These are phyloP conservation scores for Aspergillus neotritici DNA, from an alignment of 2,329 filamentous ascomycete genomes.

Conservation along the genomic window DNA sequence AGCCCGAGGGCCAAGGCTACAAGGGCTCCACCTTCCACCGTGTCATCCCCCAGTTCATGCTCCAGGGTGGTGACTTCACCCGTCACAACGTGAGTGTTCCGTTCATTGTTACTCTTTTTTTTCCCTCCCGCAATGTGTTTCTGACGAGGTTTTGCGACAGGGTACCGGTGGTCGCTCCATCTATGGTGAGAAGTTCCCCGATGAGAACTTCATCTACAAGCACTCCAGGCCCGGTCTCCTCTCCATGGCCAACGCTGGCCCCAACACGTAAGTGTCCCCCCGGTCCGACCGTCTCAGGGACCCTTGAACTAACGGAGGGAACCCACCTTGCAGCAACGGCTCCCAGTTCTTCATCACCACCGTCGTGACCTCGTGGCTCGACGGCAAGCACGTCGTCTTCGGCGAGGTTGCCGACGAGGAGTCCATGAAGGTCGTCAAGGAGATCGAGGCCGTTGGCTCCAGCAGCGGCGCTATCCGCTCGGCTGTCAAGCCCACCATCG, in stretches of 20 bases:
- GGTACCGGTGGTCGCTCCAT: conserved; percentile 89
- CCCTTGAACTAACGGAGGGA: conserved; percentile 4
- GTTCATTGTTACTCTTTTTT: background rate
- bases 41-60: conserved; percentile 89
- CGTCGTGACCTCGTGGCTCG: conserved; percentile 60
- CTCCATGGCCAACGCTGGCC: conserved; percentile 93
- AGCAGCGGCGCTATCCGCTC: conserved; percentile 48
- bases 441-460: conserved; percentile 56
- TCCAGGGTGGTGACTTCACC: conserved; percentile 94
- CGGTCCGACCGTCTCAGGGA: background rate
- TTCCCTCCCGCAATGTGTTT: background rate
- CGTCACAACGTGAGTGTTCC: conserved; percentile 70
- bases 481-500: conserved; percentile 52
- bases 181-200: conserved; percentile 89
- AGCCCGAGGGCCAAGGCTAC: conserved; percentile 78
- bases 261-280: conserved; percentile 65
- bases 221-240: conserved; percentile 72
- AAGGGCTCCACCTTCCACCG: conserved; percentile 81
- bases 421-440: conserved; percentile 52
- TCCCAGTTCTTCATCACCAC: conserved; percentile 71
- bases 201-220: conserved; percentile 81
- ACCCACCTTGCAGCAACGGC: conserved; percentile 49
- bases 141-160: conserved; percentile 42
- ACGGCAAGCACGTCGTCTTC: conserved; percentile 66
- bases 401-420: conserved; percentile 55